phyloP scores from a whole-genome alignment of 2,329 filamentous ascomycete species.

The Monosporascus cannonballus region DNA sequence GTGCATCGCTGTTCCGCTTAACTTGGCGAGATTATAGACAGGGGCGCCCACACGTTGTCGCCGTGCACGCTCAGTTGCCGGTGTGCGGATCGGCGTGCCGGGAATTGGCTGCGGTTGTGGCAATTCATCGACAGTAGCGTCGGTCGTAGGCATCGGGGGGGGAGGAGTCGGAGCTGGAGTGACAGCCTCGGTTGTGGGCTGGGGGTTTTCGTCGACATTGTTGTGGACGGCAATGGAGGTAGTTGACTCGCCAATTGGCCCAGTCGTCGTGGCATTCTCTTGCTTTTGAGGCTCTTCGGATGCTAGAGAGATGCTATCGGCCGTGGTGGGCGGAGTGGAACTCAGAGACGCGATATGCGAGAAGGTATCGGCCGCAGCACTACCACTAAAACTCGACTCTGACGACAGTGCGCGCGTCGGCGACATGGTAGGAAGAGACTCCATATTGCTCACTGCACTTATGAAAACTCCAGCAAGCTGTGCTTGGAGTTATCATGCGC shows the following conservation, averaged over 20 bases:
- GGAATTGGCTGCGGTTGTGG: slow-evolving; percentile 5
- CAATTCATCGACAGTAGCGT: neutral
- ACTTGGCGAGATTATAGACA: slow-evolving; percentile 61
- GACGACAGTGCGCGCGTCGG: slow-evolving; percentile 24
- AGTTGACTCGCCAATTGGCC: slow-evolving; percentile 29
- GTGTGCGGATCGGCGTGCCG: slow-evolving; percentile 16
- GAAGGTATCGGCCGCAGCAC: slow-evolving; percentile 32
- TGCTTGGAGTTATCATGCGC: neutral
- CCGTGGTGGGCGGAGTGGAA: slow-evolving; percentile 62
- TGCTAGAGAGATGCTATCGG: slow-evolving; percentile 54
- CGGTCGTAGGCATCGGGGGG: neutral
- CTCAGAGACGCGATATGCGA: slow-evolving; percentile 49
- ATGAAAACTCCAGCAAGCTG: neutral
- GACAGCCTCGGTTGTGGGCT: neutral
- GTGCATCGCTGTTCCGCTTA: slow-evolving; percentile 57
- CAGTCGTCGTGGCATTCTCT: slow-evolving; percentile 51
- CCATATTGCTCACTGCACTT: slow-evolving; percentile 15
- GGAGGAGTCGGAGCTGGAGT: neutral
- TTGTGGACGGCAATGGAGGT: slow-evolving; percentile 17
- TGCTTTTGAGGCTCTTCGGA: slow-evolving; percentile 52
- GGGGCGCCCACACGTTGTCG: slow-evolving; percentile 50
- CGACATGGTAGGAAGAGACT: slow-evolving; percentile 16
- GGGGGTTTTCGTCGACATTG: slow-evolving; percentile 8
- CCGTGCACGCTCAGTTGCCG: slow-evolving; percentile 40
- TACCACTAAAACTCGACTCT: slow-evolving; percentile 20